Conservation (phyloP, 176 grass and related monocot genomes). For the Triticum turgidum region DNA sequence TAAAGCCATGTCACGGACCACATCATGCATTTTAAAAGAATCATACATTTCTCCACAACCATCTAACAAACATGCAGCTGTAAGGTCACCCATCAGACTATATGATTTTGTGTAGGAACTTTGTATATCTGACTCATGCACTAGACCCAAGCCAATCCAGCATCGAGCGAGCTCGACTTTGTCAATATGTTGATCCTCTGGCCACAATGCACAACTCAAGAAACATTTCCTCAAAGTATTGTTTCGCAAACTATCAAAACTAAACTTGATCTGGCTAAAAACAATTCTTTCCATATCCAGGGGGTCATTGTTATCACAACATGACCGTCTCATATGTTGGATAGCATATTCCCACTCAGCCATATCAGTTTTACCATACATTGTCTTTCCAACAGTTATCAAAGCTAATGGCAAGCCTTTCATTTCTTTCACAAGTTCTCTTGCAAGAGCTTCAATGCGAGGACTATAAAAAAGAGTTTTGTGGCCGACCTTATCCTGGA, state of each 20-base stretch:
- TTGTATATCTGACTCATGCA: background rate
- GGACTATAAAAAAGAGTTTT: background rate
- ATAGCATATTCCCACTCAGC: conserved; percentile 8
- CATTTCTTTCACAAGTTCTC: background rate
- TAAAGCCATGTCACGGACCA: background rate
- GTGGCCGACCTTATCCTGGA: background rate
- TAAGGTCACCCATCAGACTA: background rate
- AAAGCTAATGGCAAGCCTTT: conserved; percentile 41
- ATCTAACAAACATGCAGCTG: conserved; percentile 22
- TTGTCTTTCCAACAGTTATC: conserved; percentile 23
- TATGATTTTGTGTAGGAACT: background rate
- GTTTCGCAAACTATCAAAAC: background rate
- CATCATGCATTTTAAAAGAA: background rate
- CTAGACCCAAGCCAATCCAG: conserved; percentile 23
- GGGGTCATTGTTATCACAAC: no score
- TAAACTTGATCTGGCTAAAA: no score
- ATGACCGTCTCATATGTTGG: conserved; percentile 11
- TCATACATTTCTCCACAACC: background rate
- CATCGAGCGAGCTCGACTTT: background rate
- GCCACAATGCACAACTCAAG: conserved; percentile 25
- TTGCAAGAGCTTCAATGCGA: background rate
- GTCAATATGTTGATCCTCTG: background rate
- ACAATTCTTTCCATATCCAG: no score
- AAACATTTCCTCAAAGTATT: conserved; percentile 17
- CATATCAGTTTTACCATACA: conserved; percentile 5